Evolutionary conservation across 305 asterid species (phyloP), one percentile per base, ranked within the genome.

Genomic region (Rubia peregrina): DNA sequence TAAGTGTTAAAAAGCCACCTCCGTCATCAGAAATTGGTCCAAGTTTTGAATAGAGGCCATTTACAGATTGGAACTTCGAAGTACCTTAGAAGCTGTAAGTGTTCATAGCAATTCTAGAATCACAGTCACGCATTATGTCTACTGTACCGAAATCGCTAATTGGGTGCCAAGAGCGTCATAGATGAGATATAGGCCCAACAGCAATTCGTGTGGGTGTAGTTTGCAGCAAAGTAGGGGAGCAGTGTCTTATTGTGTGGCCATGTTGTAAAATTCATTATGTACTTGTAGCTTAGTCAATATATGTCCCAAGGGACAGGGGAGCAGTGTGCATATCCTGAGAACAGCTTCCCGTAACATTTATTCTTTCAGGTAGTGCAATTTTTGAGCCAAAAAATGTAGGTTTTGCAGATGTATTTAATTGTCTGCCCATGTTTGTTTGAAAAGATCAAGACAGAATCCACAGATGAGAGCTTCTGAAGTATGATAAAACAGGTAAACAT

Each of bases 1-100:
- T 74, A 55, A 75, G 69, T 46, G 49, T 42, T 75, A 80, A 76
- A 26, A 81, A 70, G 30, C 48, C 80, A 53, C 56, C 78, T 75
- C 57, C 83, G 53, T 72, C 69, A 26, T 14, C 67, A 62, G 48
- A 53, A 11, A 51, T 30, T 43, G 48, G 41, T 44, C 63, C 13
- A 17, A 46, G 67, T 55, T 62, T 41, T 59, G 59, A 33, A 49
- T 38, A 11, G 19, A 33, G 3, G 8, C 22, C 16, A 40, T 57
- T 10, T 8, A 6, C 19, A 6, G 24, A 49, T 13, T 9, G 7
- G 14, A 19, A 16, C 21, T 17, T 40, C 38, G 38, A 33, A 33
- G 38, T 3, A 33, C 38, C 38, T 33, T 33, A 33, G 38, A 33
- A 33, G 38, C 38, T 33, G 38, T 2, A 33, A 4, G 38, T 33